A percentile compares a stretch with the other conserved stretches of the same genome.
phyloP scores from a whole-genome alignment of 1,284 basidiomycete genomes.

The Ganoderma lucidum region DNA sequence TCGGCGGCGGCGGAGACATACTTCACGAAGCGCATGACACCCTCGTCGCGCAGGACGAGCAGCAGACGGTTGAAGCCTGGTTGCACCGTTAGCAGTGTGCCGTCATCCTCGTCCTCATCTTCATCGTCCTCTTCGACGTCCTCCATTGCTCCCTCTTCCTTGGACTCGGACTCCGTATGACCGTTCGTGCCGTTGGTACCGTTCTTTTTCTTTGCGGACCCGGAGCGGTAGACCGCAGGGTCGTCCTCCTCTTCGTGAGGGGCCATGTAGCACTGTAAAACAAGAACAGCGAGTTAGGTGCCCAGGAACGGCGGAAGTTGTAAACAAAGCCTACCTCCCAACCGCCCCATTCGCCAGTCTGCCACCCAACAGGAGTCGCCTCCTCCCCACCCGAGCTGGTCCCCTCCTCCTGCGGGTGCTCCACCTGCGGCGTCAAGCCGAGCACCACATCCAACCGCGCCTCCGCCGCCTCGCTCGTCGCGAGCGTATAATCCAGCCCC shows the following conservation, averaged over 20 bases:
- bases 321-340: constrained; percentile 77
- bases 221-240: constrained; percentile 90
- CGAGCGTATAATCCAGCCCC: constrained; percentile 95
- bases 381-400: constrained; percentile 44
- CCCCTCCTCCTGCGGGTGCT: constrained; percentile 45
- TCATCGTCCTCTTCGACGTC: constrained; percentile 44
- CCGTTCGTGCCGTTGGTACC: constrained; percentile 42
- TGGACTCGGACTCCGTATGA: constrained; percentile 21
- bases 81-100: constrained; percentile 88
- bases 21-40: constrained; percentile 94
- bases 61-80: constrained; percentile 92
- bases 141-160: constrained; percentile 30
- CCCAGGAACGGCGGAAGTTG: background rate
- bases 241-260: constrained; percentile 94
- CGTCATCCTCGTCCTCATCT: constrained; percentile 81
- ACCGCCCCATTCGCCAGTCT: constrained; percentile 86
- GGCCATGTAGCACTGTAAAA: constrained; percentile 87
- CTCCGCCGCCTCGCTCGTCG: constrained; percentile 87
- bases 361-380: constrained; percentile 63
- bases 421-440: constrained; percentile 85
- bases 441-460: constrained; percentile 89
- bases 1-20: constrained; percentile 90
- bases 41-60: constrained; percentile 91
- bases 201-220: constrained; percentile 52
- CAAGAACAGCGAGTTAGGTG: constrained; percentile 10